Conservation (phyloP, 2,329 filamentous ascomycete species). For the Chaetothyriales sp. region DNA sequence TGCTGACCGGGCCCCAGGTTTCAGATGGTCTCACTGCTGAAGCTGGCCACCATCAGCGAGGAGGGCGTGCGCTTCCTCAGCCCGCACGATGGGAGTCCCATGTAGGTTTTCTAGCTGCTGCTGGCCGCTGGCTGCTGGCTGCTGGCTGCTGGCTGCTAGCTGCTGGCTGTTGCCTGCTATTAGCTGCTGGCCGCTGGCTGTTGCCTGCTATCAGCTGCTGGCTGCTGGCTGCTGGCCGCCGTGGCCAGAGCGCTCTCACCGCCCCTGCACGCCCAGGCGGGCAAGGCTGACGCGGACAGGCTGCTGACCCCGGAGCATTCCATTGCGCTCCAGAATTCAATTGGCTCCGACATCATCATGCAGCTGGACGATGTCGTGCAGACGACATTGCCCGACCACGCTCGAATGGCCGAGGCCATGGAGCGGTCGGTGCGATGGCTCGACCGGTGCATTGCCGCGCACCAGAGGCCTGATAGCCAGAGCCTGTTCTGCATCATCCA, state of each 20-base stretch:
- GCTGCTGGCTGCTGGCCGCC: neutral
- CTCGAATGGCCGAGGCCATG: slow-evolving; percentile 88
- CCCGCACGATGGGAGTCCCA: slow-evolving; percentile 85
- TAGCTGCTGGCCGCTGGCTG: too few relatives aligned
- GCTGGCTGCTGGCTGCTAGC: neutral
- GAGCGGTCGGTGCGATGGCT: slow-evolving; percentile 88
- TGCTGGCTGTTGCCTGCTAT: neutral
- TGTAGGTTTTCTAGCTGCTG: too few relatives aligned
- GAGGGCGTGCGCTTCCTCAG: slow-evolving; percentile 92
- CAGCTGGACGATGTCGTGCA: slow-evolving; percentile 96
- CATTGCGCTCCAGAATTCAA: slow-evolving; percentile 88
- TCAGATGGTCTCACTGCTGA: slow-evolving; percentile 94
- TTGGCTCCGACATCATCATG: slow-evolving; percentile 98
- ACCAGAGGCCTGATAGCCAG: slow-evolving; percentile 67
- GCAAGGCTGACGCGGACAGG: slow-evolving; percentile 24
- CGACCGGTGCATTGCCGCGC: slow-evolving; percentile 83
- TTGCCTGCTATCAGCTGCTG: too few relatives aligned
- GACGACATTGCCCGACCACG: slow-evolving; percentile 80
- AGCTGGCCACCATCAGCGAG: slow-evolving; percentile 87
- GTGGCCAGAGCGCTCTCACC: too few relatives aligned
- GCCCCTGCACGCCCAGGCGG: too few relatives aligned
- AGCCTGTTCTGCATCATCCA: slow-evolving; percentile 99
- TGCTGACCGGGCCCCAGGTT: slow-evolving; percentile 48
- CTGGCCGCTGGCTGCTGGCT: too few relatives aligned
- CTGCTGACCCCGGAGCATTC: slow-evolving; percentile 95